phyloP scores from a whole-genome alignment of 2,329 filamentous ascomycete genomes.

The Fusarium concolor region DNA sequence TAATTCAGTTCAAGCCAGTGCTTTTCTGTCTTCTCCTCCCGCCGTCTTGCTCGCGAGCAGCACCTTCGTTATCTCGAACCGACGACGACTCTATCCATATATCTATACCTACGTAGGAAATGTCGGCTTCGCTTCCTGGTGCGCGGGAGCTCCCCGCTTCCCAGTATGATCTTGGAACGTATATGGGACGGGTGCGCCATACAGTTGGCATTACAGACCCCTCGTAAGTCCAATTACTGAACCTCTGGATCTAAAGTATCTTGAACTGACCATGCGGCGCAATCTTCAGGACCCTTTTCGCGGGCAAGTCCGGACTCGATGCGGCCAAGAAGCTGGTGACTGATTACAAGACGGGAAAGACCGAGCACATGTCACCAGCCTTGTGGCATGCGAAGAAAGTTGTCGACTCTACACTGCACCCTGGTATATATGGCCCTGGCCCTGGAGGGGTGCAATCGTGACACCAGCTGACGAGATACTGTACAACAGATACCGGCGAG shows the following conservation, averaged over 20 bases:
- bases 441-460: not conserved
- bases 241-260: not conserved
- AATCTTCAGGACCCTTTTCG: constrained; percentile 81
- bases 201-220: constrained; percentile 92
- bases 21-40: not conserved
- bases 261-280: constrained; percentile 19
- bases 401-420: constrained; percentile 95
- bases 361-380: constrained; percentile 85
- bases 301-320: constrained; percentile 81
- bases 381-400: constrained; percentile 97
- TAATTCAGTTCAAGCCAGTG: not conserved
- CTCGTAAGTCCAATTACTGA: constrained; percentile 72
- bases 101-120: constrained; percentile 47
- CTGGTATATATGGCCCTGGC: constrained; percentile 69
- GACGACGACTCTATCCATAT: constrained; percentile 7
- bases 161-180: constrained; percentile 91
- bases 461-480: constrained; percentile 24
- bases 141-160: constrained; percentile 87
- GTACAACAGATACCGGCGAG: constrained; percentile 82
- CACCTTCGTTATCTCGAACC: constrained; percentile 17
- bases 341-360: constrained; percentile 86
- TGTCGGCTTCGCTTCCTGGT: constrained; percentile 75
- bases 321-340: constrained; percentile 84
- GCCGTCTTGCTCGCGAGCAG: constrained; percentile 15
- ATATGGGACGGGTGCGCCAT: constrained; percentile 94